Evolutionary conservation across 805 yeast species (phyloP), one percentile per base, ranked within the genome.

Genomic region (Cyberlindnera suaveolens): DNA sequence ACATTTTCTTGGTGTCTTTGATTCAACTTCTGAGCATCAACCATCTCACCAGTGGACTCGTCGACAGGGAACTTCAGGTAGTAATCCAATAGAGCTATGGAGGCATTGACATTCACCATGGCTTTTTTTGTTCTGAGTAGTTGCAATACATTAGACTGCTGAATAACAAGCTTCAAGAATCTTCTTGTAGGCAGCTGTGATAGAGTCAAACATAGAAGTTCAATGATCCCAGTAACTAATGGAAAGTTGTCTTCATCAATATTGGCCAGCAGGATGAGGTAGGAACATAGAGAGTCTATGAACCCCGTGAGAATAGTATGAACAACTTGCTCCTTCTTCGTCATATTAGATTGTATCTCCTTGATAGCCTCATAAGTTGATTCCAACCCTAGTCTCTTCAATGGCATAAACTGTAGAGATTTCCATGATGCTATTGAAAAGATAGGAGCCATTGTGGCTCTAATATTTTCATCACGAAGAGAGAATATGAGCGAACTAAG

Each of bases 121-220:
- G 27, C 26, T 4, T 27, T 27, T 19, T 23, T 38, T 27, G 6
- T 11, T 17, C 36, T 18, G 16, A 16, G 39, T 35, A 38, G 3
- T 16, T 10, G 27, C 1, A 16, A 27, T 2, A 49, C 17, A 17
- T 56, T 54, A 18, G 46, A 15, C 17, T 62, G 60, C 14, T 57
- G 56, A 27, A 71, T 27, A 3, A 71, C 31, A 0, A 63, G 46
- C 41, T 59, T 63, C 5, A 62, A 39, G 38, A 59, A 71, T 37
- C 65, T 51, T 43, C 77, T 57, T 0, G 75, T 65, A 0, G 75
- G 73, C 6, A 68, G 49, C 41, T 66, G 71, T 3, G 75, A 67
- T 6, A 71, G 39, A 1, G 65, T 41, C 6, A 53, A 40, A 5
- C 36, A 41, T 30, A 39, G 16, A 20, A 38, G 30, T 30, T 38